Evolutionary conservation across 192 early-diverging fungal species (phyloP).

Genomic region (Linderina pennispora): DNA sequence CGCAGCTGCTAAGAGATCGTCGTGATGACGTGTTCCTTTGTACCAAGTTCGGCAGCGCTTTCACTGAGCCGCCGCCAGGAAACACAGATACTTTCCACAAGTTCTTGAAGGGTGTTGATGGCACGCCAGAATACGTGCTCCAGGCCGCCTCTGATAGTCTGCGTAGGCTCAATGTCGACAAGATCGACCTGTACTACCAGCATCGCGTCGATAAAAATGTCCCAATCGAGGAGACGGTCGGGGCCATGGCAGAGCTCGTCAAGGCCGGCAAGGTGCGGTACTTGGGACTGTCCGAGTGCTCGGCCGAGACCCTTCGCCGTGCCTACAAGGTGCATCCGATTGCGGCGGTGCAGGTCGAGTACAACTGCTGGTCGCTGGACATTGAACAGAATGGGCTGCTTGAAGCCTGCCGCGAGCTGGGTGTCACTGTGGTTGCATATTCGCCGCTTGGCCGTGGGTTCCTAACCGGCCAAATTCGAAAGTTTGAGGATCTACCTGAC

Average conservation of each 20-base stretch:
- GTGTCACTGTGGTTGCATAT: constrained; percentile 66
- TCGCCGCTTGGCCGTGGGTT: constrained; percentile 69
- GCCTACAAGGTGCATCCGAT: constrained; percentile 66
- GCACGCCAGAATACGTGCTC: constrained; percentile 48
- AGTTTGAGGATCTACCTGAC: constrained; percentile 46
- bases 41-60: constrained; percentile 54
- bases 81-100: constrained; percentile 8
- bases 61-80: constrained; percentile 4
- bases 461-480: constrained; percentile 55
- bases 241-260: constrained; percentile 56
- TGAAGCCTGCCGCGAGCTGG: constrained; percentile 65
- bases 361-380: constrained; percentile 52
- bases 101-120: constrained; percentile 16
- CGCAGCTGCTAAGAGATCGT: constrained; percentile 46
- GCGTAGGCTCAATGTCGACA: constrained; percentile 47
- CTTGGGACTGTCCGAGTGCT: constrained; percentile 56
- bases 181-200: constrained; percentile 61
- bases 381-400: constrained; percentile 62
- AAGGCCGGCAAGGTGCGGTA: constrained; percentile 61
- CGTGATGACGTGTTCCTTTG: constrained; percentile 52
- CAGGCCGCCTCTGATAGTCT: constrained; percentile 39
- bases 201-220: constrained; percentile 54
- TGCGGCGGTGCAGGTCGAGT: constrained; percentile 44
- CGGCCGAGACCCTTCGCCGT: constrained; percentile 53
- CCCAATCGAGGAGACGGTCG: constrained; percentile 58